Conservation (phyloP, 2,329 filamentous ascomycete genomes). For the Ophiostoma himal-ulmi region DNA sequence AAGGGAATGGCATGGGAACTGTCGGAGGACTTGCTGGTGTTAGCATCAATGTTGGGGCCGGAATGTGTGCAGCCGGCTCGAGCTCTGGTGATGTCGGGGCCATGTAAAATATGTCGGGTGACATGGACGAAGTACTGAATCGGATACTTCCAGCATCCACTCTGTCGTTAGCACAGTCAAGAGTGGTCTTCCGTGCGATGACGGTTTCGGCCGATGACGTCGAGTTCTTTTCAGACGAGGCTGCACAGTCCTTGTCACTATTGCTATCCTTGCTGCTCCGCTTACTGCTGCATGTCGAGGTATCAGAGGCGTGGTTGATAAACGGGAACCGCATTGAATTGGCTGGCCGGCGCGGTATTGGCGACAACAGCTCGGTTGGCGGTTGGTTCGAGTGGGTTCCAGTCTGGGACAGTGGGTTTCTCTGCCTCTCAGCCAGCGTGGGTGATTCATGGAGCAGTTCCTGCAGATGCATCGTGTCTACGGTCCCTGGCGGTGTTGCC, state of each 20-base stretch:
- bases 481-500: neutral
- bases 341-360: slow-evolving; percentile 1
- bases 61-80: neutral
- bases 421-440: neutral
- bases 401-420: neutral
- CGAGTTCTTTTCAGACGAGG: neutral
- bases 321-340: neutral
- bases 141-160: neutral
- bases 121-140: neutral
- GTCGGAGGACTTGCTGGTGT: neutral
- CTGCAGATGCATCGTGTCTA: neutral
- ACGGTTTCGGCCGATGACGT: neutral
- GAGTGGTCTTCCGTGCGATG: neutral
- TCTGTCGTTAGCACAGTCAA: neutral
- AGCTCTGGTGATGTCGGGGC: neutral
- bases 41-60: neutral
- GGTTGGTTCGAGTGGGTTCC: too few species aligned
- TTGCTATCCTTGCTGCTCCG: neutral
- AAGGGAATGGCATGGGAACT: neutral
- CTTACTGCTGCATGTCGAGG: neutral
- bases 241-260: neutral
- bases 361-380: neutral
- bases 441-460: neutral
- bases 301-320: neutral
- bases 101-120: neutral